Evolutionary conservation across 2,329 filamentous ascomycete species (phyloP), one percentile per base, ranked within the genome.

Genomic region (Beauveria sp.): DNA sequence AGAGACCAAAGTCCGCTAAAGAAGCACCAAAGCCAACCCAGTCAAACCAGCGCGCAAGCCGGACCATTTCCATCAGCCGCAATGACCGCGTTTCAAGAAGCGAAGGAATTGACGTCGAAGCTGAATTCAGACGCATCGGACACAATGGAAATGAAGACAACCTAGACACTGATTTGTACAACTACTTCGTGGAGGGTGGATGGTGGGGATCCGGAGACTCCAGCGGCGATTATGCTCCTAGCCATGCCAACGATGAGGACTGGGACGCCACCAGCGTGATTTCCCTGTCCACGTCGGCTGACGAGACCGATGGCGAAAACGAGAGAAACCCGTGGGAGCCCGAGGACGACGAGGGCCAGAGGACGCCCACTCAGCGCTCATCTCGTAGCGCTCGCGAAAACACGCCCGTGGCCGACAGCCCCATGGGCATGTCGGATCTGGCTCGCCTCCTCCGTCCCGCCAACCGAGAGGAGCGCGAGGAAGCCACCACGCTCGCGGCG

Each of bases 201-300:
- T 90, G 90, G 77, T 97, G 91, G 87, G 93, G 93, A 1, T 87
- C 88, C 18, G 80, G 87, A 38, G 93, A 98, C 71, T 80, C 81
- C 5, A 96, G 90, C 69, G 90, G 89, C 31, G 89, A 93, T 65
- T 98, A 93, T 72, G 73, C 79, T 38, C 87, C 87, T 1, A 69
- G 73, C 8, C 50, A 61, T 42, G 73, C 78, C 12, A 71, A 77
- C 5, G 80, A 84, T 3, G 79, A 85, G 12, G 81, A 88, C 50
- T 86, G 88, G 70, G 91, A 96, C 69, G 84, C 83, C 9, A 96
- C 91, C 1, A 97, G 93, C 69, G 80, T 96, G 42, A 76, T 95
- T n/a, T 91, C 91, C 3, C 64, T 69, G 58, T 70, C 72, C 0
- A 81, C 79, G 8, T 49, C 60, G 10, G 48, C 26, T 2, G 40